Base-by-base conservation (phyloP, 768 basidiomycete species). In the Auricularia auricula-judae region DNA sequence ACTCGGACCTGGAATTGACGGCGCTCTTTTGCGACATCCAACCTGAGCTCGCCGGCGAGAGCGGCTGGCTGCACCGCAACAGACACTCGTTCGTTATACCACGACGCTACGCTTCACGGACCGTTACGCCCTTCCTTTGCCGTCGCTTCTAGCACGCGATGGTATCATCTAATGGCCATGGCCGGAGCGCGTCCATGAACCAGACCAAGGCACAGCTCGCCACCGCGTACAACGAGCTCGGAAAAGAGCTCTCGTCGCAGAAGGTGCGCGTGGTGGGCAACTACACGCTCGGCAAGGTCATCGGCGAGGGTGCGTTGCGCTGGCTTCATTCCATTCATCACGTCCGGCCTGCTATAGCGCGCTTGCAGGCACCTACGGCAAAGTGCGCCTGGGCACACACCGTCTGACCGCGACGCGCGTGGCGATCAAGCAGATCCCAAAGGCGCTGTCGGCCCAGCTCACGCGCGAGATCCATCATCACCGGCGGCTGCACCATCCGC, bases 381-480 rank as follows among this genome's bases (percentile, higher is more conserved):
- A 93, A 72, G 96, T 98, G 36, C 86, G 94, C 62, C 80, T 99
- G 73, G 97, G 94, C 63, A 93, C 89, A 0, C 94, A 99, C 74
- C 89, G 95, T 65, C 80, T 98, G 59, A 94, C 95, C 2, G 89
- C 89, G 5, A 88, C 88, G 56, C 85, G 93, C 62, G 95, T 96
- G 69, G 96, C 96, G 64, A 88, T 99, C 78, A 99, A 99, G 78
- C 95, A 98, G 76, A 96, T 98, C 67, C 93, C 96, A 43, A 98
- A 98, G 75, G 84, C 87, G 65, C 85, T 93, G 81, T 92, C 95
- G 36, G 84, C 94, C 4, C 83, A 89, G 18, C 82, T 99, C 47
- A 99, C 97, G 34, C 86, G 96, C 68, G 96, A 99, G 77, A 97
- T 99, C 64, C 96, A 99, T 72, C 97, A 99, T 71, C 96, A 99